Conservation (phyloP, 805 yeast genomes). For the Myxozyma sirexii region DNA sequence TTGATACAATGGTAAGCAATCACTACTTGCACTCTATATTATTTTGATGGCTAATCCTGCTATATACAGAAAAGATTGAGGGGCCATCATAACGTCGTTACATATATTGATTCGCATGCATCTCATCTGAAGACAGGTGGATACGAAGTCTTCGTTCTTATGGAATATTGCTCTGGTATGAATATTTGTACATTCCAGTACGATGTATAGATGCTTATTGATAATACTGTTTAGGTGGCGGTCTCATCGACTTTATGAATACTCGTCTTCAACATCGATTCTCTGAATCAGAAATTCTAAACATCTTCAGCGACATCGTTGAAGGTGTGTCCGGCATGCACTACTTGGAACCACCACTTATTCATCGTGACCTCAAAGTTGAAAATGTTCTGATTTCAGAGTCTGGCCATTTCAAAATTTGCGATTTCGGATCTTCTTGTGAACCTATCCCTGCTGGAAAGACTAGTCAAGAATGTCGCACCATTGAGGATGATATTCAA, state of each 20-base stretch:
- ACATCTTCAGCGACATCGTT: slow-evolving; percentile 80
- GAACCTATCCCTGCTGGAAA: slow-evolving; percentile 69
- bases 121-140: slow-evolving; percentile 59
- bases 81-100: slow-evolving; percentile 79
- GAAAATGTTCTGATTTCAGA: slow-evolving; percentile 79
- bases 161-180: slow-evolving; percentile 85
- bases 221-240: slow-evolving; percentile 50
- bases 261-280: slow-evolving; percentile 76
- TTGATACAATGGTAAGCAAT: slow-evolving; percentile 75
- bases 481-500: slow-evolving; percentile 80
- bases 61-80: slow-evolving; percentile 58
- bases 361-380: slow-evolving; percentile 92
- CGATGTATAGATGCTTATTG: not conserved
- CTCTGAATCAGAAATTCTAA: slow-evolving; percentile 72
- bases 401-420: slow-evolving; percentile 76
- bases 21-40: not conserved
- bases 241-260: slow-evolving; percentile 87
- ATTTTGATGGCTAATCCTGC: not conserved
- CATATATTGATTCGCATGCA: slow-evolving; percentile 95
- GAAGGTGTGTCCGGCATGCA: slow-evolving; percentile 87
- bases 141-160: slow-evolving; percentile 85
- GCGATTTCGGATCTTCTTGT: slow-evolving; percentile 90
- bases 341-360: slow-evolving; percentile 60
- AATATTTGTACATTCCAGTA: not conserved
- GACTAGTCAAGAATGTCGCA: slow-evolving; percentile 69